Percentiles rank a stretch among this genome's conserved stretches.
Conservation (phyloP, 2,329 filamentous ascomycete genomes). For the Trichoderma guizhouense region DNA sequence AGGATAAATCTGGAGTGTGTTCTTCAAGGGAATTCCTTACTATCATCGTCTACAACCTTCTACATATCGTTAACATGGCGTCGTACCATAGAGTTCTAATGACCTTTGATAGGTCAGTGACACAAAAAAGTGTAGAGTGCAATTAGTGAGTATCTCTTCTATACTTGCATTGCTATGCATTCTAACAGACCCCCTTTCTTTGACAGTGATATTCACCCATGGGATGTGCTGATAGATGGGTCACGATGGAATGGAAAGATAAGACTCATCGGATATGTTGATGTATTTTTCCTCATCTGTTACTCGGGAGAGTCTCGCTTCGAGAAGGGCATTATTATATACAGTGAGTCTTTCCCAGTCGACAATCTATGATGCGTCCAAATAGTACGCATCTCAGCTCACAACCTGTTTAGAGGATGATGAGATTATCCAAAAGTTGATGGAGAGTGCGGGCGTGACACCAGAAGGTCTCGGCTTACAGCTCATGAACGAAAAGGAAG, state of each 20-base stretch:
- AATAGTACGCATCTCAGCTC: neutral
- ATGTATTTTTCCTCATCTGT: conserved; percentile 19
- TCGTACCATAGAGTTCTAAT: conserved; percentile 8
- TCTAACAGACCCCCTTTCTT: neutral
- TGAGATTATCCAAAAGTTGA: neutral
- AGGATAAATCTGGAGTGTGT: neutral
- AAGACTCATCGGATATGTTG: conserved; percentile 11
- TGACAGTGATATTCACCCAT: conserved; percentile 10
- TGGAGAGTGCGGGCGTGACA: neutral
- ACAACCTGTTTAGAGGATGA: neutral
- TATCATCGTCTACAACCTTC: neutral
- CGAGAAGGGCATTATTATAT: conserved; percentile 19
- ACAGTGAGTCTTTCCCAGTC: neutral
- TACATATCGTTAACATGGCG: neutral
- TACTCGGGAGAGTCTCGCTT: conserved; percentile 20
- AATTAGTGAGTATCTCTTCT: neutral
- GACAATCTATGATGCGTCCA: neutral
- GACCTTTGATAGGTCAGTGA: neutral
- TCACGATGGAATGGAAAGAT: conserved; percentile 10
- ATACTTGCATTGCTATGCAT: neutral
- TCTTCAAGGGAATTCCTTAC: neutral
- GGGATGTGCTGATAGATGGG: conserved; percentile 8
- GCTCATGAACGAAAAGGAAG: neutral
- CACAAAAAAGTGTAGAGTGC: conserved; percentile 4
- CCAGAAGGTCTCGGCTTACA: neutral